A percentile compares a stretch with the other conserved stretches of the same genome.
Evolutionary conservation across 176 grass and related monocot genomes (phyloP).

Genomic region (Zoysia japonica): DNA sequence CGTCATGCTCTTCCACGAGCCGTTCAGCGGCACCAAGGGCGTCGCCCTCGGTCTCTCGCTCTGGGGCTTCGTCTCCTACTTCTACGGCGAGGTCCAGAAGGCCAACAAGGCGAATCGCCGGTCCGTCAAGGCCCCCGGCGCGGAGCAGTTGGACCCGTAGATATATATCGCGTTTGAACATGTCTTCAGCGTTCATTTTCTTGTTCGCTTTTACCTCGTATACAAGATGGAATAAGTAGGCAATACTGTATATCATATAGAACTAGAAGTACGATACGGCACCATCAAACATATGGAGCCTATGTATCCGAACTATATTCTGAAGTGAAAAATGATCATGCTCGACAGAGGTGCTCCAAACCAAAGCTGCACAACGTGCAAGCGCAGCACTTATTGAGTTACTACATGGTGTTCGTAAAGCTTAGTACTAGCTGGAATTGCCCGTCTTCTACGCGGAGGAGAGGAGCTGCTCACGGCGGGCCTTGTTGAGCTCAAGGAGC

Average conservation of each 20-base stretch:
- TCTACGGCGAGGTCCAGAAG: constrained; percentile 66
- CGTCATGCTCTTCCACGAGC: constrained; percentile 67
- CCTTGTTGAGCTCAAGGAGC: constrained; percentile 43
- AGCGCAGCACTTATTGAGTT: constrained; percentile 6
- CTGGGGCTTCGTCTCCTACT: constrained; percentile 82
- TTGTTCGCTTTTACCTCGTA: neutral
- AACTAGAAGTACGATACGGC: neutral
- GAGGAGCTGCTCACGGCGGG: constrained; percentile 41
- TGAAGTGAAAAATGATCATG: neutral
- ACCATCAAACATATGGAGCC: neutral
- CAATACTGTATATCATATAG: neutral
- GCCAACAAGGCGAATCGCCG: constrained; percentile 21
- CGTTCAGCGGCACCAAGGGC: constrained; percentile 71
- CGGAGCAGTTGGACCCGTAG: constrained; percentile 38
- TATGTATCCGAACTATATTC: neutral
- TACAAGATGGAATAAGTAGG: constrained; percentile 22
- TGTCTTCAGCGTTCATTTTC: neutral
- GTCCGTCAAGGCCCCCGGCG: neutral
- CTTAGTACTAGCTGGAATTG: neutral
- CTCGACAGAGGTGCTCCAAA: neutral
- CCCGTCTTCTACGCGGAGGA: constrained; percentile 28
- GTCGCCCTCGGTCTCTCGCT: constrained; percentile 69
- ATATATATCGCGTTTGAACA: neutral
- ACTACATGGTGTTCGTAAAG: neutral
- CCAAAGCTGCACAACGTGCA: constrained; percentile 17